Conservation (phyloP, 1,139 yeast species). For the Scheffersomyces stambukii region DNA sequence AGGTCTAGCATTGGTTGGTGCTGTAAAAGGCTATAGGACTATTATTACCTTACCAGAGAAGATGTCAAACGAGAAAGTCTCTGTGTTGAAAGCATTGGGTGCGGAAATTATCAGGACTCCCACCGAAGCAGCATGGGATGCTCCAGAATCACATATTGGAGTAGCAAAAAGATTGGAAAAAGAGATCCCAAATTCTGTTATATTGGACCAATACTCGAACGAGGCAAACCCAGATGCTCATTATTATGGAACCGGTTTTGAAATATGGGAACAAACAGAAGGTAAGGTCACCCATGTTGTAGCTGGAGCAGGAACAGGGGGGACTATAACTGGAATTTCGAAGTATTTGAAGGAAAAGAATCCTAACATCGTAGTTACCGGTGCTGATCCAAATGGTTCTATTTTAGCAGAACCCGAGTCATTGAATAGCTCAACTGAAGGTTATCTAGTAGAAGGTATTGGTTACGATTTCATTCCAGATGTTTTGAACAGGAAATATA, state of each 20-base stretch:
- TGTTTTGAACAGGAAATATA: constrained; percentile 61
- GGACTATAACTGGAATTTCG: constrained; percentile 77
- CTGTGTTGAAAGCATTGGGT: constrained; percentile 84
- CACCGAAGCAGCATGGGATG: constrained; percentile 90
- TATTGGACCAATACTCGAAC: constrained; percentile 80
- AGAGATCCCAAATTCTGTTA: constrained; percentile 83
- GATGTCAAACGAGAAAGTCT: constrained; percentile 89
- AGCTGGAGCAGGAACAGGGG: constrained; percentile 93
- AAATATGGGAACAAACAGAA: constrained; percentile 78
- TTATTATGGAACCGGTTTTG: constrained; percentile 80
- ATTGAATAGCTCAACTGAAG: constrained; percentile 56
- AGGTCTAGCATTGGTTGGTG: constrained; percentile 84
- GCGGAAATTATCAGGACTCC: constrained; percentile 92
- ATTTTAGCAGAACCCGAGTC: constrained; percentile 78
- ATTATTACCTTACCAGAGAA: constrained; percentile 88
- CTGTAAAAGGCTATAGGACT: constrained; percentile 82
- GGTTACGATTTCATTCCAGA: constrained; percentile 90
- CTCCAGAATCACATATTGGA: constrained; percentile 89
- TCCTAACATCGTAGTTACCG: constrained; percentile 58
- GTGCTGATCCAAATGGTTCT: constrained; percentile 87
- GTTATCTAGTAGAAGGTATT: constrained; percentile 85
- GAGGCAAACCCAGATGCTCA: constrained; percentile 81
- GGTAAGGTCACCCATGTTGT: constrained; percentile 73
- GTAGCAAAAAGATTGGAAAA: constrained; percentile 78
- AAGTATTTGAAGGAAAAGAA: constrained; percentile 72